Evolutionary conservation across 129 eudicot species (phyloP).

Genomic region (Helichrysum umbraculigerum): DNA sequence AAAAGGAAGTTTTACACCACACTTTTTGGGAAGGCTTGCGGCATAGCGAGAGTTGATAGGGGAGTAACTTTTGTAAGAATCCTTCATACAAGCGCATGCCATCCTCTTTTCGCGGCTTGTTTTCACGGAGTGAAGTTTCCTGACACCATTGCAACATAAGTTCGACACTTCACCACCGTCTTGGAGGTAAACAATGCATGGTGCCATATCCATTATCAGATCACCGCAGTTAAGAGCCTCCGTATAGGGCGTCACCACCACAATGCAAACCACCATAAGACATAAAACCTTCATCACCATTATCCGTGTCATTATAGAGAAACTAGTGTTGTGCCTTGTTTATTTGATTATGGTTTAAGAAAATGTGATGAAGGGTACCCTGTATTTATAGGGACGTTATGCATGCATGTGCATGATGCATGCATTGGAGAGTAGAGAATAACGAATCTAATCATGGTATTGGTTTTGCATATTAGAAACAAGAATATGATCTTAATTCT

Average conservation of each 20-base stretch:
- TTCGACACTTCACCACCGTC: neutral
- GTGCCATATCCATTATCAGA: constrained; percentile 16
- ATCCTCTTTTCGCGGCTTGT: constrained; percentile 30
- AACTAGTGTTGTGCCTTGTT: neutral
- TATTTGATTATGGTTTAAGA: neutral
- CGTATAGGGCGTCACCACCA: constrained; percentile 24
- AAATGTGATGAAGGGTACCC: neutral
- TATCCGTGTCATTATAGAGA: neutral
- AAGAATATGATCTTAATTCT: no score
- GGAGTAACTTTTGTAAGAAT: neutral
- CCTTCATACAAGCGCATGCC: constrained; percentile 44
- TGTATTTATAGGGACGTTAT: constrained; percentile 24
- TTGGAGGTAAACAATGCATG: constrained; percentile 39
- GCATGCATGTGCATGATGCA: neutral
- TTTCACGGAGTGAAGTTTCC: constrained; percentile 18
- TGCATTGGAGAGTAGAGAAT: no score
- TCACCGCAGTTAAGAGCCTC: constrained; percentile 36
- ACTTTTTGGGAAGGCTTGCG: constrained; percentile 37
- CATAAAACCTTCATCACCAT: constrained; percentile 20
- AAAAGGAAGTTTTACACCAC: constrained; percentile 46
- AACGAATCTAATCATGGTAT: no score
- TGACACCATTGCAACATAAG: constrained; percentile 42
- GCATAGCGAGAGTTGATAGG: constrained; percentile 32
- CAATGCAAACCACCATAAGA: constrained; percentile 16
- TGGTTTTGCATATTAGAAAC: no score